Evolutionary conservation across 1,284 basidiomycete species (phyloP), one percentile per base, ranked within the genome.

Genomic region (Ceratobasidium sp.): DNA sequence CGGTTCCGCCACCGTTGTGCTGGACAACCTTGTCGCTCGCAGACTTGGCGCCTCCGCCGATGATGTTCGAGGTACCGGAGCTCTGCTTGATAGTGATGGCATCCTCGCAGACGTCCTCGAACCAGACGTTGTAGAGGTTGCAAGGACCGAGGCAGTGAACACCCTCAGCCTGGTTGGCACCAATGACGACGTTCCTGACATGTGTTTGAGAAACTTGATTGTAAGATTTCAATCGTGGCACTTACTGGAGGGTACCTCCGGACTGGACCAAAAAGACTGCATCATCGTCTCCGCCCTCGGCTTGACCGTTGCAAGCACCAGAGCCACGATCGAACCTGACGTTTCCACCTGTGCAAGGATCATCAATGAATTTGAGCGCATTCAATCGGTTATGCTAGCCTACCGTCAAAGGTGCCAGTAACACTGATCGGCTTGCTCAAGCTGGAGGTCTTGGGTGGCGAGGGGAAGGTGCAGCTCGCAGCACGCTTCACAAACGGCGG

Each of bases 161-260:
- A n/a, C n/a, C n/a, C n/a, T n/a, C n/a, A 18, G 50, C 77, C 70
- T 35, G 69, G 80, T 86, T 84, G 33, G 84, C 82, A n/a, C 86
- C 86, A 75, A 87, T 86, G 57, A 85, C 82, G 57, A 87, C 85
- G 35, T 83, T 84, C 70, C 84, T 86, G 64, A 16, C 7, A 57
- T 8, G 38, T 55, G 33, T 20, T 33, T 55, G 48, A 33, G 38
- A 7, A 6, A 3, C 5, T 10, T 8, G 14, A 18, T 30, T 30
- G 35, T 3, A 33, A 55, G 3, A 38, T 10, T 8, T 10, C 16
- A 57, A 27, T 55, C n/a, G n/a, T n/a, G n/a, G n/a, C n/a, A 70
- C 67, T 5, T 57, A 70, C 75, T 79, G 60, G 10, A 60, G 57
- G 7, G 85, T 85, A 35, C 84, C 86, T 46, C 86, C 86, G 55